phyloP scores from a whole-genome alignment of 768 basidiomycete species.

The Xerocomellus dryophilus region DNA sequence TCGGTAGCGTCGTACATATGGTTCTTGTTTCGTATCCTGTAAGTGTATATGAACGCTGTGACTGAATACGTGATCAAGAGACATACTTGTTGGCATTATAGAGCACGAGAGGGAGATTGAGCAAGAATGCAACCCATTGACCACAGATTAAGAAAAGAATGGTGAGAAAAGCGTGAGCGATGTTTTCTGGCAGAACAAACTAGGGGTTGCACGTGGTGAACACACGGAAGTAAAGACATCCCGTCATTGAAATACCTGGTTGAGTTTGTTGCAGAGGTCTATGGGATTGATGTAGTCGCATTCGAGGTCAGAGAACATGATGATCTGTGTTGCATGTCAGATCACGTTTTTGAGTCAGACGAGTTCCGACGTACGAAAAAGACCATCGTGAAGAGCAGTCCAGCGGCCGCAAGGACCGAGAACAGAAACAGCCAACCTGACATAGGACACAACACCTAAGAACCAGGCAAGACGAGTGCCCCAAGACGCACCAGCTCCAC shows the following conservation, averaged over 20 bases:
- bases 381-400: slow-evolving; percentile 96
- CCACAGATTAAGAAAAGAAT: slow-evolving; percentile 89
- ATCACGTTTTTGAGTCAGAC: neutral
- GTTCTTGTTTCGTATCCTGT: slow-evolving; percentile 84
- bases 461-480: neutral
- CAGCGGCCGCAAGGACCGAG: slow-evolving; percentile 92
- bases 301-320: slow-evolving; percentile 99
- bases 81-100: slow-evolving; percentile 95
- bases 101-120: slow-evolving; percentile 85
- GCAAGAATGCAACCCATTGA: slow-evolving; percentile 90
- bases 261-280: slow-evolving; percentile 99
- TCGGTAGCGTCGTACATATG: slow-evolving; percentile 99
- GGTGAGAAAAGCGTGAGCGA: slow-evolving; percentile 89
- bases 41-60: neutral
- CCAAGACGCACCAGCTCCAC: slow-evolving; percentile 40
- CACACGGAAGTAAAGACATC: neutral
- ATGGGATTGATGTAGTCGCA: slow-evolving; percentile 99
- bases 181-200: slow-evolving; percentile 98
- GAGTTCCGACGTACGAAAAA: slow-evolving; percentile 78
- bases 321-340: slow-evolving; percentile 60
- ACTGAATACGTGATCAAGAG: neutral
- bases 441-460: neutral
- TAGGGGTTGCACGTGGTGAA: slow-evolving; percentile 32
- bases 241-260: slow-evolving; percentile 60
- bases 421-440: slow-evolving; percentile 98